phyloP scores from a whole-genome alignment of 2,329 filamentous ascomycete genomes.

The Diaporthe vexans region DNA sequence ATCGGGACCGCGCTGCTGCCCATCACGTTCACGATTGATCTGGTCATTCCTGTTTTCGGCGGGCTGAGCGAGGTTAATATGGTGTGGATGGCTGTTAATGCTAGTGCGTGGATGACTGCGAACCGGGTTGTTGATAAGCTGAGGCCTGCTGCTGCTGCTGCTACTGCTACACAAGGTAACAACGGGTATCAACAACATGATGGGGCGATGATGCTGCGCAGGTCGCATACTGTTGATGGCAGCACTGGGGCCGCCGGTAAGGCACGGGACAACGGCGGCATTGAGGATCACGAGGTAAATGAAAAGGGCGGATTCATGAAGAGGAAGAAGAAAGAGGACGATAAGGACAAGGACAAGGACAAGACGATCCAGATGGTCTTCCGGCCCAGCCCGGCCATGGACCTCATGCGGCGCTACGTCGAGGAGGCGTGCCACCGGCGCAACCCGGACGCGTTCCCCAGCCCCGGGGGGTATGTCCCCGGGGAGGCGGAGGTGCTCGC shows the following conservation, averaged over 20 bases:
- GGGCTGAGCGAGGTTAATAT: conserved; percentile 32
- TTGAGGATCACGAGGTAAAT: background rate
- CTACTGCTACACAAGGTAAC: background rate
- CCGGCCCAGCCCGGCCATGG: conserved; percentile 29
- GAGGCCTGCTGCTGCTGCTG: background rate
- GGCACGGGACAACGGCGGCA: background rate
- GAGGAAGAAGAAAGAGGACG: conserved; percentile 14
- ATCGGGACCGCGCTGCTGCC: conserved; percentile 17
- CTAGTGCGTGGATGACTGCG: conserved; percentile 32
- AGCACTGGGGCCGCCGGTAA: background rate
- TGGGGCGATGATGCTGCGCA: background rate
- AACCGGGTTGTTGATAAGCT: conserved; percentile 17
- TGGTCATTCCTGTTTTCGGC: conserved; percentile 27
- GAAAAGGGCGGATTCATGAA: background rate
- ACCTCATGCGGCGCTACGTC: conserved; percentile 25
- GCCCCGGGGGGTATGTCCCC: background rate
- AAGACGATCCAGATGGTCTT: conserved; percentile 26
- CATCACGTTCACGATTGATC: conserved; percentile 15
- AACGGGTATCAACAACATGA: background rate
- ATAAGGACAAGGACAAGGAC: background rate
- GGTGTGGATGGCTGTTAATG: conserved; percentile 36
- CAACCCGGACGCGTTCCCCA: conserved; percentile 26
- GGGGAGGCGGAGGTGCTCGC: conserved; percentile 14
- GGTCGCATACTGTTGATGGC: background rate
- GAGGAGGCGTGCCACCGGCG: conserved; percentile 31